Percentiles rank a stretch among this genome's conserved stretches.
Conservation (phyloP, 148 eudicot species). For the Linanthus parryae region DNA sequence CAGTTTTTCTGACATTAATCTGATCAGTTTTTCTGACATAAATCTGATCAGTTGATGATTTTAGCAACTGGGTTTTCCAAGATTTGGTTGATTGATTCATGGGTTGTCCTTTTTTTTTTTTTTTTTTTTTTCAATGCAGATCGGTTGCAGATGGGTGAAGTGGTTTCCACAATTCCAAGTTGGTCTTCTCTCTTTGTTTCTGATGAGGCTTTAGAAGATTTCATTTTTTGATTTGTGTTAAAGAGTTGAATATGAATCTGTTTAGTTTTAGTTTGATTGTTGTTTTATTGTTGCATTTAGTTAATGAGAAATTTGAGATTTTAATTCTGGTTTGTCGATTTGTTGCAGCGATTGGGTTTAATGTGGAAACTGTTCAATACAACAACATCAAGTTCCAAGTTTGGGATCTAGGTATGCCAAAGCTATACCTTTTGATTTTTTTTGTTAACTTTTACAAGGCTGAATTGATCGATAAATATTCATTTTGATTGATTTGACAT, state of each 20-base stretch:
- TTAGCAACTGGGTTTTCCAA: neutral
- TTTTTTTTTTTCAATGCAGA: slow-evolving; percentile 35
- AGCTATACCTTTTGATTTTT: slow-evolving; percentile 1
- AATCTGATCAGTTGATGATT: too few relatives aligned
- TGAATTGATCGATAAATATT: too few relatives aligned
- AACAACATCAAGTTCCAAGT: slow-evolving; percentile 98
- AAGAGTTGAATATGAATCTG: too few relatives aligned
- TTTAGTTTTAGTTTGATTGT: too few relatives aligned
- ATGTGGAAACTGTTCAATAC: slow-evolving; percentile 94
- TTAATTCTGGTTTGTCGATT: slow-evolving; percentile 5
- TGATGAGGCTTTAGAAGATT: slow-evolving; percentile 1
- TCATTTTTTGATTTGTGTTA: too few relatives aligned
- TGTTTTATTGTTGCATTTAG: slow-evolving; percentile 2
- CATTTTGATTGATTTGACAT: too few relatives aligned
- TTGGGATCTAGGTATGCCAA: slow-evolving; percentile 86
- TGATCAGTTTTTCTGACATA: neutral
- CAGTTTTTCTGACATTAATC: neutral
- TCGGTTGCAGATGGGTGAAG: slow-evolving; percentile 99
- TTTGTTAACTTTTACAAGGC: too few relatives aligned
- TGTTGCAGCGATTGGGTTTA: slow-evolving; percentile 90
- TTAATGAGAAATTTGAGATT: neutral
- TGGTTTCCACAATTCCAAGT: slow-evolving; percentile 98
- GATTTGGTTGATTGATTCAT: neutral
- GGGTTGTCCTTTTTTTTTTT: neutral
- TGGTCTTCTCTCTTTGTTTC: slow-evolving; percentile 23